A percentile compares a stretch with the other conserved stretches of the same genome.
Conservation (phyloP, 2,329 filamentous ascomycete genomes). For the Aspergillus tanneri region DNA sequence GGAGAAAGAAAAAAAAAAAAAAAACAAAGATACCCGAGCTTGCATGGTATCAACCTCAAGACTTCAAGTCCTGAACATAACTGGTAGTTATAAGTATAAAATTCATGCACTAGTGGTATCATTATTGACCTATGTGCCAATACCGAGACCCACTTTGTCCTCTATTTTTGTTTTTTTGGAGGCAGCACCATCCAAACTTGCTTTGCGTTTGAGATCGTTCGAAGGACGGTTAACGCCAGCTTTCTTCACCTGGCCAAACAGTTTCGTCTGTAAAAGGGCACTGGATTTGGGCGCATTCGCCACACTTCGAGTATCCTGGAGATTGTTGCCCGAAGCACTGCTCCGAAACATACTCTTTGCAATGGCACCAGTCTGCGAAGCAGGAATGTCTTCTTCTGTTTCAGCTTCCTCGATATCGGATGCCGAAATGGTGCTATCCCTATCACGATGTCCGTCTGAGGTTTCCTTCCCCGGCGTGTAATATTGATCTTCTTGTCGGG, state of each 20-base stretch:
- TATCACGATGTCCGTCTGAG: conserved; percentile 58
- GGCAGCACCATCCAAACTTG: conserved; percentile 35
- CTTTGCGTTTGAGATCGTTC: conserved; percentile 40
- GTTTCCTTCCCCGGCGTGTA: conserved; percentile 59
- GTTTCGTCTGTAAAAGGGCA: conserved; percentile 58
- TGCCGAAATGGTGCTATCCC: conserved; percentile 82
- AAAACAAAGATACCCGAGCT: neutral
- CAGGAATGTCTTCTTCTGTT: conserved; percentile 65
- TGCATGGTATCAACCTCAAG: neutral
- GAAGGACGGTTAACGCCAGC: conserved; percentile 41
- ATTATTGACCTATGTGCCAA: conserved; percentile 44
- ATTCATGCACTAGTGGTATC: conserved; percentile 24
- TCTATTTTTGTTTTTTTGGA: conserved; percentile 54
- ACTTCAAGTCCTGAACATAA: neutral
- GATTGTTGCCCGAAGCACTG: conserved; percentile 45
- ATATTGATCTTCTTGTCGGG: conserved; percentile 53
- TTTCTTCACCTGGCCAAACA: conserved; percentile 64
- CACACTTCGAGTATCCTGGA: conserved; percentile 35
- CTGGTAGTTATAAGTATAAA: conserved; percentile 16
- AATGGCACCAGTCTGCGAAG: conserved; percentile 74
- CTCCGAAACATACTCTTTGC: conserved; percentile 73
- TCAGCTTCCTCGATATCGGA: conserved; percentile 54
- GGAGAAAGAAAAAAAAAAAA: conserved; percentile 15
- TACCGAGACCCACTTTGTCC: conserved; percentile 57
- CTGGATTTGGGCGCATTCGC: conserved; percentile 45